Evolutionary conservation across 2,329 filamentous ascomycete species (phyloP).

Genomic region (Trichophyton mentagrophytes): DNA sequence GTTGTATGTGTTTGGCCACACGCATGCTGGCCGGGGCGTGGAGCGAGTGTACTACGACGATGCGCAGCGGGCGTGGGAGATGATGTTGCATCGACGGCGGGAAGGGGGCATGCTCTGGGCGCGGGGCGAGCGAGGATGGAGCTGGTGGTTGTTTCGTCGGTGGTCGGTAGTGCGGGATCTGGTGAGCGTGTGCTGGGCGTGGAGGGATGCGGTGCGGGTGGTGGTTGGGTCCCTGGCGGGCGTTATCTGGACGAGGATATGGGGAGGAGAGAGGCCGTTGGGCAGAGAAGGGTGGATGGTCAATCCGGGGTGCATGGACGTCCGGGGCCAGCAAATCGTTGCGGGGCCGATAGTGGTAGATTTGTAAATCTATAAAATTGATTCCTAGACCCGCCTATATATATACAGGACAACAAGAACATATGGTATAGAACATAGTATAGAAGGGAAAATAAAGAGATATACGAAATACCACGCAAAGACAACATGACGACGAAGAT

Average conservation of each 20-base stretch:
- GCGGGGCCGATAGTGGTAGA: conserved; percentile 18
- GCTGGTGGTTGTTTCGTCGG: conserved; percentile 10
- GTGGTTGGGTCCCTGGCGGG: conserved; percentile 40
- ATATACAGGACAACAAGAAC: neutral
- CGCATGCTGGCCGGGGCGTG: conserved; percentile 61
- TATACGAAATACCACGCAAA: neutral
- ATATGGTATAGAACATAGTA: too few species aligned
- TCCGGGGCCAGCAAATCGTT: conserved; percentile 24
- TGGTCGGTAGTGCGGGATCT: conserved; percentile 5
- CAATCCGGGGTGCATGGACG: conserved; percentile 43
- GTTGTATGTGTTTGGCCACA: conserved; percentile 74
- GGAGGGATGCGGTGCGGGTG: conserved; percentile 40
- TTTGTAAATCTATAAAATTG: neutral
- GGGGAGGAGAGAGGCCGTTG: conserved; percentile 37
- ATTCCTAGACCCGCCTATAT: neutral
- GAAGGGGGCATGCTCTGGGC: conserved; percentile 17
- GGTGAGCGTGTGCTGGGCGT: conserved; percentile 22
- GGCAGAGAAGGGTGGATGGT: conserved; percentile 38
- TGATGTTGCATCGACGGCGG: conserved; percentile 37
- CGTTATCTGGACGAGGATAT: conserved; percentile 48
- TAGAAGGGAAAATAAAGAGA: neutral
- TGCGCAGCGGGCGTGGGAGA: conserved; percentile 58
- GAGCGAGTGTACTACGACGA: conserved; percentile 64
- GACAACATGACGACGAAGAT: neutral
- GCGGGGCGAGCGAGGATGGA: conserved; percentile 6